A percentile compares a stretch with the other conserved stretches of the same genome.
phyloP scores from a whole-genome alignment of 2,329 filamentous ascomycete species.

The Ascochyta rabiei region DNA sequence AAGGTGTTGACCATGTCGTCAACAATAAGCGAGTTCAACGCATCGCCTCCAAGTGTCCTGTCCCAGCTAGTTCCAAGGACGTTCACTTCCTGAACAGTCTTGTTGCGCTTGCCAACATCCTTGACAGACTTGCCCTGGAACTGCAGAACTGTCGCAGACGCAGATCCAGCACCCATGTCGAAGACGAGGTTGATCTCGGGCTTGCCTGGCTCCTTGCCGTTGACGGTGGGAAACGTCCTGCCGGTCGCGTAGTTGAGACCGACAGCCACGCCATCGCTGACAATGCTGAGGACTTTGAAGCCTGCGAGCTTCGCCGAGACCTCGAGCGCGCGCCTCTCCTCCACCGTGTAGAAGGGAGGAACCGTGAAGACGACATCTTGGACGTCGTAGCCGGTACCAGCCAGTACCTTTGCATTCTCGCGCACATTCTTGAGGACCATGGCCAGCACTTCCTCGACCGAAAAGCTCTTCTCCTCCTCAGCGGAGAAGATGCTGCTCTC shows the following conservation, averaged over 20 bases:
- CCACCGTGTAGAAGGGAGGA: conserved; percentile 85
- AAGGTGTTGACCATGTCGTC: conserved; percentile 88
- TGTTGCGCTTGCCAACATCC: conserved; percentile 91
- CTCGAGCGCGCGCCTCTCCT: conserved; percentile 86
- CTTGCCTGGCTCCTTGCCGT: conserved; percentile 71
- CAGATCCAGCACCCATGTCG: conserved; percentile 96
- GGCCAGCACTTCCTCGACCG: conserved; percentile 90
- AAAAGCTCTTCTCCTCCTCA: conserved; percentile 66
- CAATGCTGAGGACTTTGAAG: conserved; percentile 79
- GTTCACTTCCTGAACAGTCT: conserved; percentile 94
- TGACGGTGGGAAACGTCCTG: conserved; percentile 84
- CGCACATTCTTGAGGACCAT: conserved; percentile 95
- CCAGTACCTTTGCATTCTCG: conserved; percentile 83
- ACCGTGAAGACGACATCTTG: conserved; percentile 87
- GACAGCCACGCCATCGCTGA: conserved; percentile 90
- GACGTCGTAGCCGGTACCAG: conserved; percentile 75
- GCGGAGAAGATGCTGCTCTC: conserved; percentile 73
- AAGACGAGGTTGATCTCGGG: conserved; percentile 93
- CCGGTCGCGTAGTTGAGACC: conserved; percentile 94
- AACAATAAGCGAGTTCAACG: conserved; percentile 84
- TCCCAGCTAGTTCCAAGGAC: conserved; percentile 90
- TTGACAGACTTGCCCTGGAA: conserved; percentile 91
- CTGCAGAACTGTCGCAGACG: conserved; percentile 85
- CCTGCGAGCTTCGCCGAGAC: conserved; percentile 87
- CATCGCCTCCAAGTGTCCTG: conserved; percentile 84